Evolutionary conservation across 331 rosid genomes (phyloP), one percentile per base, ranked within the genome.

Genomic region (Cucumis variabilis): DNA sequence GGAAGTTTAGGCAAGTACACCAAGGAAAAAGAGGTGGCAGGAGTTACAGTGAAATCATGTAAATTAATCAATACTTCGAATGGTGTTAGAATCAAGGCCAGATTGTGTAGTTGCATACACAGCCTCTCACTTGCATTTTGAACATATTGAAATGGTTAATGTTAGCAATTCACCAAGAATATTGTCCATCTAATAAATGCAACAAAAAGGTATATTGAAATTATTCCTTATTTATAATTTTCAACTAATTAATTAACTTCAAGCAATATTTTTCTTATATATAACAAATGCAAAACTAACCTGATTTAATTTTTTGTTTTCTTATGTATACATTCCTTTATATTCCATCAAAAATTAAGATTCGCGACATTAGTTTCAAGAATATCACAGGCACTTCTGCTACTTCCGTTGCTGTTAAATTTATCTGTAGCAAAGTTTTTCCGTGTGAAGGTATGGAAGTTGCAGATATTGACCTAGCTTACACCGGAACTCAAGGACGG

Each of bases 11-110:
- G 44, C 44, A 37, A 37, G 44, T 37, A 37, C 44, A 37, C 44
- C 0, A 37, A 4, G 44, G 44, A 37, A 5, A 37, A 37, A 37
- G 44, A 37, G 44, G 44, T 37, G 44, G 44, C 44, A 37, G 44
- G 44, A 37, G 44, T 37, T 37, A 37, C 44, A 5, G 44, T 94
- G 2, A 90, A 55, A 65, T 84, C 87, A 13, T 89, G 91, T 85
- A 92, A 90, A 8, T 0, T 94, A 3, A 88, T 3, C 0, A 33
- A 81, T 4, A 90, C 94, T 1, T 11, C 16, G 0, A 89, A 91
- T 83, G 94, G 95, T 12, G 80, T 91, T 5, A 89, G 96, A 82
- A 89, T 92, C 51, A 94, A 94, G 74, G 92, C 93, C 95, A 9
- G 28, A 79, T 50, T n/a, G 75, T 13, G 71, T 92, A 0, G 50